These are phyloP conservation scores for Leptomonas seymouri DNA, from an alignment of 208 protist species.

Conservation along the genomic window DNA sequence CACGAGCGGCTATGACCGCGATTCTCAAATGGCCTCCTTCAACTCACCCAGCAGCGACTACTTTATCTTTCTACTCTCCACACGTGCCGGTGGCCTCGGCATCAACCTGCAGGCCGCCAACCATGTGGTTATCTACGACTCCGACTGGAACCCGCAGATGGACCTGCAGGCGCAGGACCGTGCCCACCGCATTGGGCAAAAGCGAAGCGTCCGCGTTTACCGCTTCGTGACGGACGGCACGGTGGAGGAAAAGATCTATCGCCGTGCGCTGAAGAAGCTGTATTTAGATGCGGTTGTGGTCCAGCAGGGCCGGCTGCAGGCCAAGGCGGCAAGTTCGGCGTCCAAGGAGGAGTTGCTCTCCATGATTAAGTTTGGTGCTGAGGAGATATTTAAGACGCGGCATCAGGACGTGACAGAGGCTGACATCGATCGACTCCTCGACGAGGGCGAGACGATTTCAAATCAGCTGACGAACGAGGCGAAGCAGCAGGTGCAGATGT, in stretches of 20 bases:
- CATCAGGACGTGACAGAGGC: conserved; percentile 95
- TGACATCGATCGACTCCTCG: conserved; percentile 98
- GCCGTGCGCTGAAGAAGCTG: conserved; percentile 97
- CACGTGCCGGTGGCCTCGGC: conserved; percentile 98
- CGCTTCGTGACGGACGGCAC: conserved; percentile 97
- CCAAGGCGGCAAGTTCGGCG: conserved; percentile 49
- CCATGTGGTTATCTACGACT: conserved; percentile 99
- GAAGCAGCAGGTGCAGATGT: conserved; percentile 85
- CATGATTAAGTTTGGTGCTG: conserved; percentile 98
- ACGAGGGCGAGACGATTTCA: conserved; percentile 87
- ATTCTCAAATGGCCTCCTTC: conserved; percentile 95
- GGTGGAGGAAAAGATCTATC: conserved; percentile 98
- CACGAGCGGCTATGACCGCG: conserved; percentile 85
- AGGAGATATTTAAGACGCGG: conserved; percentile 95
- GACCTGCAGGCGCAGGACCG: conserved; percentile 99
- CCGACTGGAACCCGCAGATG: conserved; percentile 99
- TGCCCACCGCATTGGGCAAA: conserved; percentile 99
- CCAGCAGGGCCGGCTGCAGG: conserved; percentile 95
- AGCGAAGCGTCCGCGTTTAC: conserved; percentile 96
- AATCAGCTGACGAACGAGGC: conserved; percentile 83
- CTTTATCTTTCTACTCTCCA: conserved; percentile 98
- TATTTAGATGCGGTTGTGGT: conserved; percentile 98
- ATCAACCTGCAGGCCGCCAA: conserved; percentile 99
- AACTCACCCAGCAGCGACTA: conserved; percentile 88
- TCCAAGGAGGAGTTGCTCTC: conserved; percentile 95